Evolutionary conservation across 257 asterid species (phyloP).

Genomic region (Misopates orontium): DNA sequence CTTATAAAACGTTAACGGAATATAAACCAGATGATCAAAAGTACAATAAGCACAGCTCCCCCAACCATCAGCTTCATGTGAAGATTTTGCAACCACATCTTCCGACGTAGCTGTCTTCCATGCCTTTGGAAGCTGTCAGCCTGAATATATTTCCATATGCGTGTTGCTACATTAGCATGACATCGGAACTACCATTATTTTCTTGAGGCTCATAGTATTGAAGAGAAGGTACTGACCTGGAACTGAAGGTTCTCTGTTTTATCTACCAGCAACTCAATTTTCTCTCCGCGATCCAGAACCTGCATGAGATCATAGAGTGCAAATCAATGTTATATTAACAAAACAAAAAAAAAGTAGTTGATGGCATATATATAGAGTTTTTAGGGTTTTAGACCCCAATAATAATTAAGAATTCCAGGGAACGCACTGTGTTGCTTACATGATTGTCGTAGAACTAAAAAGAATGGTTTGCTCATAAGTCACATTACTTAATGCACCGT

Average conservation of each 20-base stretch:
- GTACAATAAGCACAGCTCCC: constrained; percentile 48
- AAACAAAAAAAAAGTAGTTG: not conserved
- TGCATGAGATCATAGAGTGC: constrained; percentile 29
- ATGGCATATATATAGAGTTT: not conserved
- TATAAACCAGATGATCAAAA: constrained; percentile 66
- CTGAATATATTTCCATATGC: constrained; percentile 38
- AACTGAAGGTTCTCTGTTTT: constrained; percentile 96
- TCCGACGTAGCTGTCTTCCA: constrained; percentile 88
- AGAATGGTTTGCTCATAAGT: not conserved
- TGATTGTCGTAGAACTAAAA: not conserved
- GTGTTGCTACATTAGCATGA: constrained; percentile 13
- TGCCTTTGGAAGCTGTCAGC: constrained; percentile 99
- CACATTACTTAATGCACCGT: not conserved
- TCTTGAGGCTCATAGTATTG: constrained; percentile 9
- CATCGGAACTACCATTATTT: not conserved
- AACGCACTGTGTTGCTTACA: not conserved
- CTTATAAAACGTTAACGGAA: constrained; percentile 53
- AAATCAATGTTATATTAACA: not conserved
- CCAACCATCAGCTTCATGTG: constrained; percentile 79
- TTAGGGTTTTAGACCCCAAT: not conserved
- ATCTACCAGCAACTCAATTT: constrained; percentile 88
- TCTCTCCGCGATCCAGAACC: constrained; percentile 99
- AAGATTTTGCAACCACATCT: constrained; percentile 95
- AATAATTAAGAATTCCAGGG: not conserved
- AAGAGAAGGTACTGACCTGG: constrained; percentile 53